Conservation (phyloP, 148 eudicot genomes). For the Rheum nobile region DNA sequence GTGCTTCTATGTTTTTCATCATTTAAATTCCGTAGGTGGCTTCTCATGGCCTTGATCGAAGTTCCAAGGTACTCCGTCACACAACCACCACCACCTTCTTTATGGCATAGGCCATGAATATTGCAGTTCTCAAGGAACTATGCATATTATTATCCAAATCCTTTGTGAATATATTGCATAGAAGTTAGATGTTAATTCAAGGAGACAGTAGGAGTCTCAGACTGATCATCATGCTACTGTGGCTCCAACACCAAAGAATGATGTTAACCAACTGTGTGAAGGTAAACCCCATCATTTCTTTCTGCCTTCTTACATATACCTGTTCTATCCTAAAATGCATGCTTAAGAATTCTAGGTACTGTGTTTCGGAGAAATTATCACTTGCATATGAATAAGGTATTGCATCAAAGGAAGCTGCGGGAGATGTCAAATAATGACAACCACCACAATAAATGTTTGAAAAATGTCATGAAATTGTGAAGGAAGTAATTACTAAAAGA, state of each 20-base stretch:
- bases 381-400: neutral
- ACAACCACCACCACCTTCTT: conserved; percentile 53
- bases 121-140: neutral
- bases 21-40: conserved; percentile 49
- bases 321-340: neutral
- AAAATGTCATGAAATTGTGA: neutral
- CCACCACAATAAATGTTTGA: neutral
- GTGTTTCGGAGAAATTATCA: too few relatives aligned
- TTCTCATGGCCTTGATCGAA: conserved; percentile 84
- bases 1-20: neutral
- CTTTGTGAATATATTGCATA: conserved; percentile 7
- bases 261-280: neutral
- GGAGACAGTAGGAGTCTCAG: neutral
- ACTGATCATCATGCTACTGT: neutral
- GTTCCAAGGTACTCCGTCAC: conserved; percentile 75
- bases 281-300: neutral
- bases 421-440: neutral
- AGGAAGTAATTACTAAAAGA: neutral
- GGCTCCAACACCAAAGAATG: neutral
- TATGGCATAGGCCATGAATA: conserved; percentile 34
- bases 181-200: neutral
- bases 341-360: neutral
- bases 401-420: neutral
- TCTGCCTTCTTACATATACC: neutral
- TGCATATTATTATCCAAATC: neutral